phyloP scores from a whole-genome alignment of 2,329 filamentous ascomycete species.

The Phaeophleospora eucalypticola region DNA sequence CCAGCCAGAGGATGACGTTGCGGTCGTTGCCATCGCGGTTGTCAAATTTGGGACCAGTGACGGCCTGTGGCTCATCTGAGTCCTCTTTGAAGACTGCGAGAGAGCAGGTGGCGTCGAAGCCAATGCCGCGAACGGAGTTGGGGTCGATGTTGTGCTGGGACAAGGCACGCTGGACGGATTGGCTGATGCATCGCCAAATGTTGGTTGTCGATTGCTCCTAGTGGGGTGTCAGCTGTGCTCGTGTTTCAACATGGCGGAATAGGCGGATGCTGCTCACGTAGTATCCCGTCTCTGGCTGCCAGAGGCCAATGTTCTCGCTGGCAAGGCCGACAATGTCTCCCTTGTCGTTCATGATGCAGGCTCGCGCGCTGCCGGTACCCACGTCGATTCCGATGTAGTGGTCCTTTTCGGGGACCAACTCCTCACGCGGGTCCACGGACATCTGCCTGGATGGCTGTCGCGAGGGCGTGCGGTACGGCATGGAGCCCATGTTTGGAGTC shows the following conservation, averaged over 20 bases:
- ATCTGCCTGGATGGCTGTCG: slow-evolving; percentile 44
- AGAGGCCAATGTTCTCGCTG: slow-evolving; percentile 50
- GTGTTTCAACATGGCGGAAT: neutral
- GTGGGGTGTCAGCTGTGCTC: neutral
- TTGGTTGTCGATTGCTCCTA: slow-evolving; percentile 97
- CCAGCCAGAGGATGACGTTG: slow-evolving; percentile 96
- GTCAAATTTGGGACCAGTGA: slow-evolving; percentile 82
- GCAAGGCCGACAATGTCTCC: slow-evolving; percentile 73
- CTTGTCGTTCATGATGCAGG: slow-evolving; percentile 87
- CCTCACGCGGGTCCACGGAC: slow-evolving; percentile 52
- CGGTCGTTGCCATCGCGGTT: slow-evolving; percentile 73
- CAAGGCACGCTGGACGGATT: slow-evolving; percentile 77
- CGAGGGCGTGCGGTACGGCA: slow-evolving; percentile 33
- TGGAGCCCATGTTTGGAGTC: slow-evolving; percentile 8
- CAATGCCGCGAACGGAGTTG: slow-evolving; percentile 76
- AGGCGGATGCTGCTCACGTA: slow-evolving; percentile 40
- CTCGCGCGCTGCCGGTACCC: slow-evolving; percentile 89
- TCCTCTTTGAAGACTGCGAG: slow-evolving; percentile 85
- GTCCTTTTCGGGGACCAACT: slow-evolving; percentile 53
- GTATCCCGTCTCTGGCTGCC: slow-evolving; percentile 53
- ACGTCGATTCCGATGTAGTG: slow-evolving; percentile 88
- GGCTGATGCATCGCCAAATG: slow-evolving; percentile 94
- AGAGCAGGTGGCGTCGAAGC: slow-evolving; percentile 98
- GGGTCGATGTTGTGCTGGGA: slow-evolving; percentile 75
- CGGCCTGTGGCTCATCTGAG: slow-evolving; percentile 84